phyloP scores from a whole-genome alignment of 768 basidiomycete species.

The Termitomyces titanicus region DNA sequence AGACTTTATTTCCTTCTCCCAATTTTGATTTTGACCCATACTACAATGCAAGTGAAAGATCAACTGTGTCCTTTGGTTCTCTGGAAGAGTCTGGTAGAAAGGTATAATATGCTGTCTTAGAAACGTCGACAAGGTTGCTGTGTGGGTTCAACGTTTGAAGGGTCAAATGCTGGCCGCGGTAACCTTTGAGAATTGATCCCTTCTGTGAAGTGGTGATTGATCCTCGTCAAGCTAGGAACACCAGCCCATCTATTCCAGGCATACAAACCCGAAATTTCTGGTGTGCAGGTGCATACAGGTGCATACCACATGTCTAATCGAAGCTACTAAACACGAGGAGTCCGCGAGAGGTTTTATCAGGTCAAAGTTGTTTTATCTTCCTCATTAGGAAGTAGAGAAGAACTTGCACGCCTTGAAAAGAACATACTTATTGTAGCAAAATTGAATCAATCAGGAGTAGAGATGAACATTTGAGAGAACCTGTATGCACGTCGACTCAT shows the following conservation, averaged over 20 bases:
- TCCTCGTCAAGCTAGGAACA: neutral
- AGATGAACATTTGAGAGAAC: neutral
- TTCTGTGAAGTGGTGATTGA: neutral
- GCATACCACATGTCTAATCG: neutral
- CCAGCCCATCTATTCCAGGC: neutral
- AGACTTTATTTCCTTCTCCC: slow-evolving; percentile 5
- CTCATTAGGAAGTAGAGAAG: neutral
- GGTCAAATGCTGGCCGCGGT: neutral
- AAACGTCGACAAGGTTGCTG: neutral
- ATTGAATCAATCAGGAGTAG: neutral
- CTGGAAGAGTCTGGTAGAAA: neutral
- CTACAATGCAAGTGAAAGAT: neutral
- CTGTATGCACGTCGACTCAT: neutral
- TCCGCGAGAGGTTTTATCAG: neutral
- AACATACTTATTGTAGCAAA: no score
- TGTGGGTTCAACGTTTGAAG: neutral
- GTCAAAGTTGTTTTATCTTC: neutral
- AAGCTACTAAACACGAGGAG: neutral
- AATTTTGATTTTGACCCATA: slow-evolving; percentile 2
- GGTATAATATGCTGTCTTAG: neutral
- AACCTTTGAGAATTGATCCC: neutral
- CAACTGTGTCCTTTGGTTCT: neutral
- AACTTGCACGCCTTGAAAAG: no score
- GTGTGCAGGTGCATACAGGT: neutral
- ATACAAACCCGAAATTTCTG: neutral